Evolutionary conservation across 495 filamentous ascomycete species (phyloP).

Genomic region (Clavariopsis aquatica): DNA sequence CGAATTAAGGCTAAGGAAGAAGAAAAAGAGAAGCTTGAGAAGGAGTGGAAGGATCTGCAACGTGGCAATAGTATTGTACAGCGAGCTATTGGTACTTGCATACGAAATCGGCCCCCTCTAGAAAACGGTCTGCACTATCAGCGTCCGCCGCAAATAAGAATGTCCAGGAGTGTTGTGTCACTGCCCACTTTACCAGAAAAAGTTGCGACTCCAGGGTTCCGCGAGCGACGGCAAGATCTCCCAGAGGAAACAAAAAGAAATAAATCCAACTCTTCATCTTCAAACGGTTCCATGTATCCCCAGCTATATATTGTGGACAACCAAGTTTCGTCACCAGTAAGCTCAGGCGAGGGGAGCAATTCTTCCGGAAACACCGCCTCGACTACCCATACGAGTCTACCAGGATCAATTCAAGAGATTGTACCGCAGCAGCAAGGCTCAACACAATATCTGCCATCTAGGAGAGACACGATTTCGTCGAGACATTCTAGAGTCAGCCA

Average conservation of each 20-base stretch:
- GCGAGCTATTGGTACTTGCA: background rate
- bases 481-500: background rate
- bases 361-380: background rate
- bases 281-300: background rate
- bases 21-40: background rate
- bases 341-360: background rate
- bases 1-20: background rate
- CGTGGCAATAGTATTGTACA: background rate
- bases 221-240: background rate
- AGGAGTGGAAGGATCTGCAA: slow-evolving; percentile 7
- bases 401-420: background rate
- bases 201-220: background rate
- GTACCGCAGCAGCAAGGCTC: background rate
- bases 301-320: background rate
- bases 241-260: background rate
- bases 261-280: background rate
- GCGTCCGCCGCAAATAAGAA: background rate
- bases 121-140: background rate
- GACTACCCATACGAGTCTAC: background rate
- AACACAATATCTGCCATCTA: background rate
- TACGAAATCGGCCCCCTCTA: background rate
- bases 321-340: background rate
- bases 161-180: background rate
- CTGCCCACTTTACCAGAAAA: background rate
- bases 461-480: background rate